Evolutionary conservation across 306 rosid species (phyloP), one percentile per base, ranked within the genome.

Genomic region (Hippophae rhamnoides): DNA sequence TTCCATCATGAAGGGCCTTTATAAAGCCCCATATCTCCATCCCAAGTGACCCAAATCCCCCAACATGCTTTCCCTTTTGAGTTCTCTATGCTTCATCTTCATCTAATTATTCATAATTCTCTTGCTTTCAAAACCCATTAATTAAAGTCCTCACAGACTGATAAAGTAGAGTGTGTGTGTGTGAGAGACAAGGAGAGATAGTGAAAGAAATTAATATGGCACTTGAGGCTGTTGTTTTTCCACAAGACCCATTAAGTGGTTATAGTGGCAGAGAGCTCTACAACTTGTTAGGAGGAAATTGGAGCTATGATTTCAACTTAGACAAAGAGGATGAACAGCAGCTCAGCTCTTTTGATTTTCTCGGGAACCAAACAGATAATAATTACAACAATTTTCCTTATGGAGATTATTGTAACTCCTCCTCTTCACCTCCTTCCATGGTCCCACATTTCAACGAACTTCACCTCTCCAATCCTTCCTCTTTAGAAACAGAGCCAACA

Each of bases 201-300:
- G 12, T 45, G 6, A 69, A 48, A 47, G 60, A 38, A 65, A 13
- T 41, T 7, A 43, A 5, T 42, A 90, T 93, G 99, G 94, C 97
- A 5, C 78, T 93, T 1, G 97, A 93, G 13, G 86, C 99, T 23
- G 82, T 82, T 13, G 82, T 85, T n/a, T 83, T 70, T 43, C 79
- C 81, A 48, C 99, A 82, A 68, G 82, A 84, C 47, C 89, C 87
- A 3, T 76, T 83, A 26, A 58, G 14, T 52, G 55, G 25, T 52
- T 72, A 52, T 63, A 41, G 53, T 41, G 76, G 72, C 10, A 62
- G 74, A 73, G 95, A 86, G 26, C 66, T 69, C 6, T 87, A 74
- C 84, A 67, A 10, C 79, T 71, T 80, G 60, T 62, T 82, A 31
- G 74, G 41, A 47, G 78, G 67, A 10, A 67, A 55, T 41, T 79